Evolutionary conservation across 1,284 basidiomycete genomes (phyloP), one percentile per base, ranked within the genome.

Genomic region (Pseudomicrostroma phylloplanum): DNA sequence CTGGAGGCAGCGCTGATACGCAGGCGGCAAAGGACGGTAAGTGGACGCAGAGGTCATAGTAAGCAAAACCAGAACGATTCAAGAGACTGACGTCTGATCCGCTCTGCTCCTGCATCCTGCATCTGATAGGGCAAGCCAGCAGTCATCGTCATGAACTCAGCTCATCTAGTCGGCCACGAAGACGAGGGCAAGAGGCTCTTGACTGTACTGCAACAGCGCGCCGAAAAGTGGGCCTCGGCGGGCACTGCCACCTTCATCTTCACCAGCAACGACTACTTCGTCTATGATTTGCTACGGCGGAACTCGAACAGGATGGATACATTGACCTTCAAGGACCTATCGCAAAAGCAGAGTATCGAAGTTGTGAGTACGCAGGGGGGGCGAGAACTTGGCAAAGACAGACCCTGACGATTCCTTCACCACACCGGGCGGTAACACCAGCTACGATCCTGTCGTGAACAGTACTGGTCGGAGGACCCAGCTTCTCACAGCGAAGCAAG

Each of bases 291-390:
- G 23, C 60, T 74, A 54, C 57, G 74, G 6, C 73, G 71, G 60
- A 68, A 69, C 9, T 70, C 69, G 11, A 72, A 71, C 51, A 64
- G 73, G 15, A 76, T 76, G 74, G 74, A 76, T 65, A 73, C 72
- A 21, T 61, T 76, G 3, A 73, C 74, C 15, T 71, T 76, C 60
- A 60, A 66, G 26, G 72, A 76, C 54, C 67, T 76, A 9, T 60
- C 67, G 17, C 61, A 73, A 0, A 58, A 61, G 3, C 74, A 76
- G 56, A 65, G 73, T 21, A 62, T 76, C 60, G 66, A 71, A 25
- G 71, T 71, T 19, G 63, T 76, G 25, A 58, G 65, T 1, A 66
- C 66, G 6, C 43, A 21, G 17, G 12, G 17, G 12, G 21, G 43
- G 15, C 17, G 17, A 48, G 43, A 12, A 3, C 6, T 4, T n/a